These are phyloP conservation scores for Phytophthora multivora DNA, from an alignment of 352 stramenopile species.

Conservation along the genomic window DNA sequence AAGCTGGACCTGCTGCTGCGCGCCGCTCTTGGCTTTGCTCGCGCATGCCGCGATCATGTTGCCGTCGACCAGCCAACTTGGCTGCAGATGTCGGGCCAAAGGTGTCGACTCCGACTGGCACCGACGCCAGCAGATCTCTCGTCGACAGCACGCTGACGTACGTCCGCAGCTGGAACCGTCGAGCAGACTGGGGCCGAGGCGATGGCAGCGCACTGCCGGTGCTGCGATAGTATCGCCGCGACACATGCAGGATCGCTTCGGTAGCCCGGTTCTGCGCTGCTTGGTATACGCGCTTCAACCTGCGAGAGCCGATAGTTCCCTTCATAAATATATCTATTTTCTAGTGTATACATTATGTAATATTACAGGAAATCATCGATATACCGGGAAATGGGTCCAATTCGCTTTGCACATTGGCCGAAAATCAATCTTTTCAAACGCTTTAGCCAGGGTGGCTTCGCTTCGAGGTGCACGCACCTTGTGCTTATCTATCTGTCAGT, in stretches of 20 bases:
- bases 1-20: constrained; percentile 3
- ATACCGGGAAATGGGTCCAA: not conserved
- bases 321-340: too few relatives aligned
- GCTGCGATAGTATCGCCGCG: not conserved
- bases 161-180: constrained; percentile 10
- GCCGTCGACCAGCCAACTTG: not conserved
- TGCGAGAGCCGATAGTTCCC: constrained; percentile 7
- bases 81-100: constrained; percentile 1
- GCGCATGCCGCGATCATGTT: not conserved
- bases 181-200: not conserved
- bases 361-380: not conserved
- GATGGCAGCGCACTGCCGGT: constrained; percentile 1
- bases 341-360: too few relatives aligned
- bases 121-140: constrained; percentile 9
- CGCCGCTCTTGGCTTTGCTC: constrained; percentile 6
- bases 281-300: constrained; percentile 16
- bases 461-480: not conserved
- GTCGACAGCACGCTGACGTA: constrained; percentile 13
- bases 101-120: constrained; percentile 2
- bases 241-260: not conserved
- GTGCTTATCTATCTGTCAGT: not conserved
- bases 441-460: constrained; percentile 20
- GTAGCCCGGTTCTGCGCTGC: not conserved
- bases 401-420: not conserved
- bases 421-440: constrained; percentile 6